These are phyloP conservation scores for Candida anutae DNA, from an alignment of 1,139 yeast species.

Conservation along the genomic window DNA sequence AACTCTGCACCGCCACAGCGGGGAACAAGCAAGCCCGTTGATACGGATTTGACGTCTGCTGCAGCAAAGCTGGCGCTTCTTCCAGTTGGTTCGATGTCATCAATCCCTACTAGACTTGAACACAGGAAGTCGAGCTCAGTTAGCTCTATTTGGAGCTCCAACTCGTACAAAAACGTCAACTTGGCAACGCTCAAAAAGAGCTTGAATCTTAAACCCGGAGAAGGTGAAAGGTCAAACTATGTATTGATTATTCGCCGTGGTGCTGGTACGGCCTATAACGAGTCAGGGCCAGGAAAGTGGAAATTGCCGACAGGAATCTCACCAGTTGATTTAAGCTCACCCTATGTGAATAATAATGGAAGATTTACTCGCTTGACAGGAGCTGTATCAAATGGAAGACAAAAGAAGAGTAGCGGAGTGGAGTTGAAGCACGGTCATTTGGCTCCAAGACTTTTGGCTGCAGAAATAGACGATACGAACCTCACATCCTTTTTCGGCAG, in stretches of 20 bases:
- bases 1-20: no score
- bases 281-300: conserved; percentile 49
- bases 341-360: conserved; percentile 20
- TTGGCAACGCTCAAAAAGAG: conserved; percentile 31
- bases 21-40: no score
- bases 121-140: conserved; percentile 25
- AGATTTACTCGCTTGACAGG: conserved; percentile 26
- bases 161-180: conserved; percentile 30
- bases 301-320: conserved; percentile 59
- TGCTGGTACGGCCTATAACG: conserved; percentile 51
- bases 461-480: conserved; percentile 73
- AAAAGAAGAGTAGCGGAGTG: conserved; percentile 39
- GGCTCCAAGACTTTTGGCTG: conserved; percentile 66
- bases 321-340: conserved; percentile 31
- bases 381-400: conserved; percentile 10
- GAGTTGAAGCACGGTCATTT: conserved; percentile 71
- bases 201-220: conserved; percentile 36
- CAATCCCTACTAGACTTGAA: no score
- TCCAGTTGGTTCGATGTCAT: no score
- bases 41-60: no score
- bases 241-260: conserved; percentile 45
- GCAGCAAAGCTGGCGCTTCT: no score
- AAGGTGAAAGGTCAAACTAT: conserved; percentile 47
- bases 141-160: conserved; percentile 29
- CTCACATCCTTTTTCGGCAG: no score